Base-by-base conservation (phyloP, 2,329 filamentous ascomycete species). In the Neofusicoccum umdonicola region DNA sequence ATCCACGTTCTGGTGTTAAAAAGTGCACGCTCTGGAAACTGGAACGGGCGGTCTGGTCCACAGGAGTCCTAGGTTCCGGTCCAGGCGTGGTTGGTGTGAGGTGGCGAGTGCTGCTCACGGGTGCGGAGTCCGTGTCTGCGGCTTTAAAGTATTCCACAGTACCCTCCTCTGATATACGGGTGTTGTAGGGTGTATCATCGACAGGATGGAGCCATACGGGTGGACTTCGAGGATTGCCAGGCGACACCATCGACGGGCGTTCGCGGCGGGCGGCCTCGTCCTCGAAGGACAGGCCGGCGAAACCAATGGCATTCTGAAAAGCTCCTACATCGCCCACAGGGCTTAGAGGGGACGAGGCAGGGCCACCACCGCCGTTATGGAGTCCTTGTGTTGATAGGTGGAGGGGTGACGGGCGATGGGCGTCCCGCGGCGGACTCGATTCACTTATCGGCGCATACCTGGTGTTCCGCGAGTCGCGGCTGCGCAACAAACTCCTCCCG, bases 81-180 rank as follows among this genome's bases (percentile, higher is more conserved):
- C 84, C 83, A 17, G 51, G 34, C 67, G 82, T 84, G 48, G 87
- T 84, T 48, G 86, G 85, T 67, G 87, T 83, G 48, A 88, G 73
- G 67, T 84, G 81, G 65, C 77, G 80, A 63, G 78, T 73, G 69
- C 87, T 83, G 1, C 87, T 90, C 73, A 88, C 75, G 13, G 82
- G 85, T 73, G 87, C 76, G 72, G 86, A 83, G 80, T 89, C 79
- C 74, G 87, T 81, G 67, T 86, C 82, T 47, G 80, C 77, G 37
- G 82, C 80, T 4, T 85, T 82, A 66, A 84, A 84, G 71, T 85
- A 87, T 63, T 81, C 81, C 64, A 85, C 71, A 68, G 87, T 87
- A 67, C 81, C 65, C 76, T 68, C 56, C 72, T 68, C 82, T 79
- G 37, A 39, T n/a, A 64, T 57, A 15, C 62, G 62, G 42, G 7